Percentiles rank a stretch among this genome's conserved stretches.
phyloP scores from a whole-genome alignment of 2,329 filamentous ascomycete species.

The Claviceps monticola region DNA sequence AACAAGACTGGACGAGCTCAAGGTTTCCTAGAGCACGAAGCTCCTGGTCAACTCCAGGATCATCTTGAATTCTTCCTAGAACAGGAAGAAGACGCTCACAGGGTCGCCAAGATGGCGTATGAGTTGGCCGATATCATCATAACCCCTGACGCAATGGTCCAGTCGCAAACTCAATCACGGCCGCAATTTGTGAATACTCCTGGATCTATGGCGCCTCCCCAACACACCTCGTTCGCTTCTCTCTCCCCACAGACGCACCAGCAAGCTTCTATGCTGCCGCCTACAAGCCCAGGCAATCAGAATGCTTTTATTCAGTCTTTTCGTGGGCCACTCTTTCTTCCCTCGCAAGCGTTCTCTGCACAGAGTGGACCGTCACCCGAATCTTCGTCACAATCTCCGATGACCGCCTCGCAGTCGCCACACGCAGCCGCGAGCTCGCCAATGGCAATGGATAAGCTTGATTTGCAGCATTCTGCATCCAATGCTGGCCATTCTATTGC shows the following conservation, averaged over 20 bases:
- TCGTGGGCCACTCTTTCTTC: conserved; percentile 19
- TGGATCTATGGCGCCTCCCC: conserved; percentile 12
- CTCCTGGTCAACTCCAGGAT: conserved; percentile 48
- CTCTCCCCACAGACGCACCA: conserved; percentile 20
- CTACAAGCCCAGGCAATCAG: conserved; percentile 11
- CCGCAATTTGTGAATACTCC: conserved; percentile 16
- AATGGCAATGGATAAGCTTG: conserved; percentile 21
- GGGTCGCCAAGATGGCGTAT: conserved; percentile 44
- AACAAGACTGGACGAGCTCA: conserved; percentile 42
- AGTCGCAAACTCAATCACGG: neutral
- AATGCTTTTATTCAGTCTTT: conserved; percentile 17
- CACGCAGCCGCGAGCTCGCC: conserved; percentile 15
- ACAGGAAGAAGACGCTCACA: conserved; percentile 40
- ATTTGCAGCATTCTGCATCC: conserved; percentile 17
- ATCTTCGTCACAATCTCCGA: conserved; percentile 18
- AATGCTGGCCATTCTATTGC: conserved; percentile 11
- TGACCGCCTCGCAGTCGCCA: conserved; percentile 20
- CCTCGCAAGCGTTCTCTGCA: conserved; percentile 17
- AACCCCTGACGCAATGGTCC: conserved; percentile 16
- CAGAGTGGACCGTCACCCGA: conserved; percentile 18
- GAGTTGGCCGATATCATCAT: conserved; percentile 37
- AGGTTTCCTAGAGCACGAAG: conserved; percentile 47
- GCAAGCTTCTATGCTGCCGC: conserved; percentile 12
- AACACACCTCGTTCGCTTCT: conserved; percentile 19
- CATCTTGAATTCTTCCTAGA: conserved; percentile 51